These are phyloP conservation scores for Phytophthora sp. DNA, from an alignment of 352 stramenopile species.

Conservation along the genomic window DNA sequence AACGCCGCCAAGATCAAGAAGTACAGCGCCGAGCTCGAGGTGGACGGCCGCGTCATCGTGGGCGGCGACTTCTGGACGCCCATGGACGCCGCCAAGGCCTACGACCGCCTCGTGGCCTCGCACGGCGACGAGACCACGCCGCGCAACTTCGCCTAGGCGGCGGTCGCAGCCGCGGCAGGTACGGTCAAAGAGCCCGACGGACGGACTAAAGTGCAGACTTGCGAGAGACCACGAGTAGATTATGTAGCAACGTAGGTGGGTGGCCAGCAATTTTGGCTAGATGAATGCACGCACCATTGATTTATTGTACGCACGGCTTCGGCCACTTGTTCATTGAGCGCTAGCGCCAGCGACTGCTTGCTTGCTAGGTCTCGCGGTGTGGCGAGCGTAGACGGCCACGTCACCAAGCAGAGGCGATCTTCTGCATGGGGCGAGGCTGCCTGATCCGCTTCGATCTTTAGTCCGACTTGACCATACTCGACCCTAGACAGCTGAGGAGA, in stretches of 20 bases:
- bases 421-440: not conserved
- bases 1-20: conserved; percentile 71
- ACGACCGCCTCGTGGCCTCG: conserved; percentile 70
- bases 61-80: conserved; percentile 78
- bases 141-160: conserved; percentile 53
- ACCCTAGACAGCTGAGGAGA: too few relatives aligned
- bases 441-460: too few relatives aligned
- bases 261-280: not conserved
- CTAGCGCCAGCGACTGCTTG: too few relatives aligned
- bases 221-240: too few relatives aligned
- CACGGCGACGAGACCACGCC: conserved; percentile 67
- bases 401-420: too few relatives aligned
- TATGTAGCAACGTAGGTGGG: not conserved
- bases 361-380: too few relatives aligned
- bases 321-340: too few relatives aligned
- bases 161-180: too few relatives aligned
- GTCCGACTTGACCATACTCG: too few relatives aligned
- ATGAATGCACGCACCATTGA: not conserved
- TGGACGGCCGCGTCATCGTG: conserved; percentile 62
- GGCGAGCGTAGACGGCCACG: too few relatives aligned
- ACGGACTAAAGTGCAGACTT: too few relatives aligned
- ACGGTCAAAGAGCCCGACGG: too few relatives aligned
- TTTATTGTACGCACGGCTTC: conserved; percentile 8
- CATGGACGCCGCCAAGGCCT: conserved; percentile 66
- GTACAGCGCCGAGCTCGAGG: conserved; percentile 61